Conservation (phyloP, 2,329 filamentous ascomycete genomes). For the Aureobasidium pullulans region DNA sequence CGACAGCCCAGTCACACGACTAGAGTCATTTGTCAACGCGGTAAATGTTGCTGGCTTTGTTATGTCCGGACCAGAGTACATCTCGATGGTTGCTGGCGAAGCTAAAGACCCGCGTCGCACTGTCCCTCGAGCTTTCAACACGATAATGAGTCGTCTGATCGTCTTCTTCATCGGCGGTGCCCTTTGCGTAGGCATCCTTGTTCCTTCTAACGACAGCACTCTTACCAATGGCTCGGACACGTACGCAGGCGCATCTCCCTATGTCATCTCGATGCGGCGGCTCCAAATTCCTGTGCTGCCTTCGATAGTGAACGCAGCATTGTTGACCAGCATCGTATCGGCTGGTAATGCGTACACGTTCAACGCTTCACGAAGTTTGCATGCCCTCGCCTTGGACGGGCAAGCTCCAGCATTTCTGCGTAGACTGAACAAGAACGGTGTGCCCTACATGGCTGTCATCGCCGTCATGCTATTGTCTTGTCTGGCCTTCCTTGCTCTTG, state of each 20-base stretch:
- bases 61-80: conserved; percentile 41
- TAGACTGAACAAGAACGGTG: conserved; percentile 53
- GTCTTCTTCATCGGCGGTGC: conserved; percentile 40
- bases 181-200: conserved; percentile 37
- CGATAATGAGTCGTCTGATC: conserved; percentile 39
- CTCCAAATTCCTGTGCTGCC: conserved; percentile 38
- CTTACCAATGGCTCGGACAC: conserved; percentile 22
- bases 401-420: conserved; percentile 49
- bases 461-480: conserved; percentile 37
- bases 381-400: conserved; percentile 47
- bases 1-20: conserved; percentile 17
- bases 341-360: conserved; percentile 51
- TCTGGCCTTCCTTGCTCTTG: conserved; percentile 28
- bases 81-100: conserved; percentile 43
- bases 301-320: conserved; percentile 28
- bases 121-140: conserved; percentile 43
- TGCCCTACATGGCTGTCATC: conserved; percentile 52
- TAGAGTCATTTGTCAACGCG: conserved; percentile 26
- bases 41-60: conserved; percentile 36
- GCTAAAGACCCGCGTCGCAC: conserved; percentile 37
- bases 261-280: conserved; percentile 32
- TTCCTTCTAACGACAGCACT: conserved; percentile 25
- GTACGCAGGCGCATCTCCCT: conserved; percentile 26
- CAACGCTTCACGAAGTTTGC: conserved; percentile 46
- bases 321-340: conserved; percentile 48